Conservation (phyloP, 108 stramenopile species). For the Nitzschia putrida region DNA sequence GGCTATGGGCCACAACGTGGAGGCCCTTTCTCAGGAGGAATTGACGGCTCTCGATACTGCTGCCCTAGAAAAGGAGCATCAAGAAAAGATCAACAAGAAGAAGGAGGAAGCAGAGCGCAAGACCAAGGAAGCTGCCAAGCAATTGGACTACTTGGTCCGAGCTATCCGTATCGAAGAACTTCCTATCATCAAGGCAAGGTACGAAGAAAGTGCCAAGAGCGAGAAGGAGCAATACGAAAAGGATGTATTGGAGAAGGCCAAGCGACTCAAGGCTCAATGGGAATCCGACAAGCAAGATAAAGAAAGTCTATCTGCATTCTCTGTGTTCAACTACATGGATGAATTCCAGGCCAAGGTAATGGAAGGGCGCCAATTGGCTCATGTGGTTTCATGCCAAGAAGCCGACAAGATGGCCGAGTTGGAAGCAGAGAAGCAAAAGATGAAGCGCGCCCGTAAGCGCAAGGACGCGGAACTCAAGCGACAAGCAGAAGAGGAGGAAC, state of each 20-base stretch:
- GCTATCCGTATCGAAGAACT: conserved; percentile 95
- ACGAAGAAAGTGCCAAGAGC: conserved; percentile 68
- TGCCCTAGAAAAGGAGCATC: conserved; percentile 82
- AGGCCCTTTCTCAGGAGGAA: conserved; percentile 86
- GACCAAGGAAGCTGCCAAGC: conserved; percentile 79
- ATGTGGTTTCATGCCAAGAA: conserved; percentile 59
- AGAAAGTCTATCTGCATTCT: conserved; percentile 44
- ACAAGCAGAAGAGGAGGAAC: conserved; percentile 49
- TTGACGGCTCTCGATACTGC: conserved; percentile 65
- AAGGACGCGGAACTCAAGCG: conserved; percentile 63
- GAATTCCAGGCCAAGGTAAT: conserved; percentile 73
- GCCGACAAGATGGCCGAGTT: conserved; percentile 71
- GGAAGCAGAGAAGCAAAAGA: conserved; percentile 76
- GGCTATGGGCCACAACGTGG: conserved; percentile 85
- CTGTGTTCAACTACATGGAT: conserved; percentile 63
- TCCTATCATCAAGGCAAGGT: conserved; percentile 77
- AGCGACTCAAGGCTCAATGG: conserved; percentile 74
- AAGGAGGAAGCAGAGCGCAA: conserved; percentile 90
- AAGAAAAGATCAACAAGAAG: conserved; percentile 86
- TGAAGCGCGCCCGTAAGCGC: conserved; percentile 65
- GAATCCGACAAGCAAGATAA: conserved; percentile 74
- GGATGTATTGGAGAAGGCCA: conserved; percentile 68
- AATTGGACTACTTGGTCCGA: conserved; percentile 89
- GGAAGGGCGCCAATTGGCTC: conserved; percentile 56
- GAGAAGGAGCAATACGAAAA: conserved; percentile 74